A percentile compares a stretch with the other conserved stretches of the same genome.
These are phyloP conservation scores for Sabuloglossum arenarium DNA, from an alignment of 495 filamentous ascomycete species.

Conservation along the genomic window DNA sequence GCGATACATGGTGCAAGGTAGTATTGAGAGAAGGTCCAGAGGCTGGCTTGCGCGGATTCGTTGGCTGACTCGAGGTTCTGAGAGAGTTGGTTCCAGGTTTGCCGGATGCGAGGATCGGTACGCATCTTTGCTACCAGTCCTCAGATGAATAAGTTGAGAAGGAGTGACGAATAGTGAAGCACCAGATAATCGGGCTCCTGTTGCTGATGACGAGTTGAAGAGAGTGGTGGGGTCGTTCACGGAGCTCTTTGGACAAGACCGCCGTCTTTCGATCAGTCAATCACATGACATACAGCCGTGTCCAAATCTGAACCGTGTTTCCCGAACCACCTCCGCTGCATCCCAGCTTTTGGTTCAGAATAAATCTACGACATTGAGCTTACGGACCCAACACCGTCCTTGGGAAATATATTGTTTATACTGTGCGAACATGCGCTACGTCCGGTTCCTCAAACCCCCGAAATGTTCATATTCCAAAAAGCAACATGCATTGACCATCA, in stretches of 20 bases:
- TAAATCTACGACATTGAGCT: neutral
- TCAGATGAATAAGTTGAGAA: neutral
- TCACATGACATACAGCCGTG: neutral
- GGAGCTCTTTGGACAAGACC: neutral
- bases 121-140: neutral
- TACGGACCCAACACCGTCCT: neutral
- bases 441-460: slow-evolving; percentile 17
- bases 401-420: neutral
- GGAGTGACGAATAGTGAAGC: neutral
- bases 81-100: slow-evolving; percentile 81
- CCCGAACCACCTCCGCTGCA: neutral
- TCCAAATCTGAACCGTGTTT: neutral
- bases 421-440: slow-evolving; percentile 17
- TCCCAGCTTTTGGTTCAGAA: neutral
- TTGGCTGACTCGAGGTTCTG: slow-evolving; percentile 85
- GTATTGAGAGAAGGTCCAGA: slow-evolving; percentile 70
- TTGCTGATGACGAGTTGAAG: neutral
- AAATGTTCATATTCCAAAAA: slow-evolving; percentile 1
- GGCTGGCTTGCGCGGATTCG: slow-evolving; percentile 66
- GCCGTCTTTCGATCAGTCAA: neutral
- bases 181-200: neutral
- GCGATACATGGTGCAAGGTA: slow-evolving; percentile 70
- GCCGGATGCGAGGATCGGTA: slow-evolving; percentile 71
- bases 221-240: neutral
- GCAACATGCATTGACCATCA: neutral